Base-by-base conservation (phyloP, 177 flowering plant species). In the Vitis hybrid region DNA sequence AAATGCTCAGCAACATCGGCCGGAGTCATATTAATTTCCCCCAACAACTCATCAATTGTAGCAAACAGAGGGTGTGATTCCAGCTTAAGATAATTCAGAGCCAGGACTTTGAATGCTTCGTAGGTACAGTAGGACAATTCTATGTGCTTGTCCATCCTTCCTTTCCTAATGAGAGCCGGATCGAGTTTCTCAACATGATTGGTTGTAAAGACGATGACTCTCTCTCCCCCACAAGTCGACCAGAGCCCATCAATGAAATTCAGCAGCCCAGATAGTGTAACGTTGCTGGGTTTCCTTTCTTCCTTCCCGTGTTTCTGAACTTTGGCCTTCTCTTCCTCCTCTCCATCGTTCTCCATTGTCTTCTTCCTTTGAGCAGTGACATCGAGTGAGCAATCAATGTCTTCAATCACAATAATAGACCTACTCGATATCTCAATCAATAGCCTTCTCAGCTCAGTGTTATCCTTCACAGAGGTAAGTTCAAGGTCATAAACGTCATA, bases 1-100 rank as follows among this genome's bases (percentile, higher is more conserved):
- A 85, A 69, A 50, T 78, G 56, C 75, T 85, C 88, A 0, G 84
- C 84, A 24, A 85, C 86, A 66, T 85, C 88, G 2, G 86, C 86
- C n/a, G 88, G 88, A 0, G 83, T 79, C 52, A 85, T 70, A 0
- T 79, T 27, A 0, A 21, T 65, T 24, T 71, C 75, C 52, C 54
- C 72, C 68, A 85, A 59, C 68, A 83, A 48, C 46, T 6, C 19
- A 1, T 30, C 52, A 11, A 84, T 70, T 2, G 4, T 67, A 1
- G 16, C 72, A 61, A 82, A 85, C 65, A 74, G 54, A 1, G 40
- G 52, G 21, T 85, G 84, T 1, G 74, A 68, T 1, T 85, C 83
- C 1, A 85, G 7, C 1, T 74, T 48, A 40, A 81, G 58, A 63
- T 78, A 78, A 64, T 81, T 81, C 76, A 60, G 66, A 2, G 83